Evolutionary conservation across 1,284 basidiomycete species (phyloP), one percentile per base, ranked within the genome.

Genomic region (Violaceomyces palustris): DNA sequence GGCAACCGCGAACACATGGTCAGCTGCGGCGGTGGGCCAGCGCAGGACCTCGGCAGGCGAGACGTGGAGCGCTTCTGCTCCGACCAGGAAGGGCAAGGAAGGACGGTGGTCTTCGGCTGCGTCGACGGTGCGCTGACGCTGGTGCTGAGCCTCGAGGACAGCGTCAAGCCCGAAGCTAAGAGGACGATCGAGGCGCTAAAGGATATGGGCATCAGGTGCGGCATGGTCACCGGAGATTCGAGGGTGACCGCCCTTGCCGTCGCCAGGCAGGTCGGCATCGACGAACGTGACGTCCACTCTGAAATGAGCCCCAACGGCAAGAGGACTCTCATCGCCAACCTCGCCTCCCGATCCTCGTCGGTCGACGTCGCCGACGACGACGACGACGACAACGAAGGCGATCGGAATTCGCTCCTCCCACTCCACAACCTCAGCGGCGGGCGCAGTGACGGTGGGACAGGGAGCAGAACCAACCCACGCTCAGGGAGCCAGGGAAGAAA

Each of bases 251-350:
- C 71, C 9, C 43, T 30, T 19, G 67, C 69, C 1, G 47, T 73
- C n/a, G 69, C 69, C 0, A 29, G 45, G 22, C 42, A 55, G 41
- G 38, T 72, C 1, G 61, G 52, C 24, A 65, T 73, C 31, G 48
- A 59, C 21, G 54, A 61, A n/a, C 28, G 39, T 10, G 45, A 66
- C 23, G 65, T 73, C 18, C 56, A 61, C 39, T 65, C 69, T 3
- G 64, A 55, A 37, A 64, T 72, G 55, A 65, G 61, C 27, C 71
- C 71, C 11, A 63, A 55, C 34, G 71, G 67, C 39, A 70, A 73
- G 55, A 42, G 61, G 38, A 50, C 50, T 27, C 52, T 69, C 18
- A 40, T 69, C 30, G 51, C 48, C 43, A 14, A 52, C 64, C 11
- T 60, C 21, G n/a, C n/a, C n/a, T n/a, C 61, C n/a, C n/a, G n/a